phyloP scores from a whole-genome alignment of 306 rosid genomes.

The Vigna nakashimae region DNA sequence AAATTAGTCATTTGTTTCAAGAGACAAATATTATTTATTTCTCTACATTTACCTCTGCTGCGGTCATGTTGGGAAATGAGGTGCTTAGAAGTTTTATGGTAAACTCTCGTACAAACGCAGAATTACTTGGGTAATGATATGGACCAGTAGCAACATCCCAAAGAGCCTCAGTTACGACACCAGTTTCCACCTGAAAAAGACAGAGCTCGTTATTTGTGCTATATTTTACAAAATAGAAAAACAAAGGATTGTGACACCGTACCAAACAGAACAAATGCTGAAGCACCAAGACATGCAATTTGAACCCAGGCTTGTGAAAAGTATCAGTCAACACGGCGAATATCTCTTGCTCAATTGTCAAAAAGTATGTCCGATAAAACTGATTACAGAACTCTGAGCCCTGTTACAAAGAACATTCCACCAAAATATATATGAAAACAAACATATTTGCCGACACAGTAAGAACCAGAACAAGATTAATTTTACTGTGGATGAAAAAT shows the following conservation, averaged over 20 bases:
- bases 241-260: constrained; percentile 30
- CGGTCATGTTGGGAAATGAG: constrained; percentile 95
- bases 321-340: constrained; percentile 96
- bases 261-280: constrained; percentile 97
- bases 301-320: constrained; percentile 97
- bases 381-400: constrained; percentile 93
- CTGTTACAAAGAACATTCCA: constrained; percentile 54
- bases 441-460: background rate
- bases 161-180: constrained; percentile 83
- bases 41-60: constrained; percentile 72
- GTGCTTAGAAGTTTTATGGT: constrained; percentile 91
- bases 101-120: constrained; percentile 79
- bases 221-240: background rate
- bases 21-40: constrained; percentile 10
- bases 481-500: background rate
- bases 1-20: constrained; percentile 35
- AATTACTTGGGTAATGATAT: constrained; percentile 70
- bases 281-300: constrained; percentile 95
- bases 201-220: background rate
- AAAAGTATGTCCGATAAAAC: constrained; percentile 77
- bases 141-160: constrained; percentile 83
- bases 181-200: constrained; percentile 75
- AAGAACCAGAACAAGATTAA: constrained; percentile 14
- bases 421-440: background rate
- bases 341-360: constrained; percentile 90